These are phyloP conservation scores for Rhynchosporium secalis DNA, from an alignment of 2,329 filamentous ascomycete genomes.

Conservation along the genomic window DNA sequence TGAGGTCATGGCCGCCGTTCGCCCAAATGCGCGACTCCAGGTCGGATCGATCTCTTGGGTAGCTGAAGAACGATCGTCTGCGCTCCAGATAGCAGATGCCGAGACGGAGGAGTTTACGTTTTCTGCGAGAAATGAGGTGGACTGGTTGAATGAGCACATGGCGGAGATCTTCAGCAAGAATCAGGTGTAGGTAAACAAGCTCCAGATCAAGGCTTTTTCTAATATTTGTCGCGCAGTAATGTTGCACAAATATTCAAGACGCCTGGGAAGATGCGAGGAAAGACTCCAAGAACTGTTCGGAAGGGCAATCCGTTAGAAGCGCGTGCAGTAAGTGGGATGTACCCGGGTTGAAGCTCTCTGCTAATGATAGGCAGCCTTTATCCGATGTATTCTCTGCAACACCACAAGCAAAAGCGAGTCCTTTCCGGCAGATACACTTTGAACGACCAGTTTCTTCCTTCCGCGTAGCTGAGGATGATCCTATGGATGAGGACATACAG, in stretches of 20 bases:
- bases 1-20: conserved; percentile 37
- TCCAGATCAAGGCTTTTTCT: conserved; percentile 21
- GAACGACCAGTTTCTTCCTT: conserved; percentile 49
- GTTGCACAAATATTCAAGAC: conserved; percentile 96
- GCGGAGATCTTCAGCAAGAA: conserved; percentile 85
- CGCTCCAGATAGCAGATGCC: conserved; percentile 70
- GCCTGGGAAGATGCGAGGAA: conserved; percentile 78
- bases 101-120: conserved; percentile 94
- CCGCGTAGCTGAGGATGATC: conserved; percentile 57
- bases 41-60: conserved; percentile 87
- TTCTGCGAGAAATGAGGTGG: conserved; percentile 88
- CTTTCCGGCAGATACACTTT: conserved; percentile 41
- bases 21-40: conserved; percentile 55
- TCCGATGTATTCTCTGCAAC: conserved; percentile 59
- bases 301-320: conserved; percentile 59
- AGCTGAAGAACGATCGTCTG: conserved; percentile 76
- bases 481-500: conserved; percentile 23
- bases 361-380: conserved; percentile 51
- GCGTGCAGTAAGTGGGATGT: conserved; percentile 58
- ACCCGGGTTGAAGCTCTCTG: conserved; percentile 7
- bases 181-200: conserved; percentile 67
- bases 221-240: conserved; percentile 58
- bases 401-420: conserved; percentile 50
- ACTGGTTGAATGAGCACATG: conserved; percentile 99
- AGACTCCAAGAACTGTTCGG: conserved; percentile 71